A percentile compares a stretch with the other conserved stretches of the same genome.
Conservation (phyloP, 176 grass and related monocot genomes). For the Otatea glauca region DNA sequence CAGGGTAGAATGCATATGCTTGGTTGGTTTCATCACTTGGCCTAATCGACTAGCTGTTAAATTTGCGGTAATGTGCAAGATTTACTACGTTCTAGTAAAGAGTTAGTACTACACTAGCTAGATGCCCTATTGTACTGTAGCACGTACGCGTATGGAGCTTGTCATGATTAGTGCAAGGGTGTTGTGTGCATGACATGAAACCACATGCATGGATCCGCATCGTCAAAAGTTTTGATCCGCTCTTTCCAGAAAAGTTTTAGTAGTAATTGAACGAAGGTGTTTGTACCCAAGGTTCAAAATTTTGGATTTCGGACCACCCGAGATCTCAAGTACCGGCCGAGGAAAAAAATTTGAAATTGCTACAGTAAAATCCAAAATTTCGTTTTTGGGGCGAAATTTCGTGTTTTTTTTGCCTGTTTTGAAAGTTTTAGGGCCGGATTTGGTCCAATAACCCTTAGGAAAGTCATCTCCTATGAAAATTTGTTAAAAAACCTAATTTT, state of each 20-base stretch:
- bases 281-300: too few species aligned
- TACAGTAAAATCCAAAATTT: too few species aligned
- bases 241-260: neutral
- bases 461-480: too few species aligned
- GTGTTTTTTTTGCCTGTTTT: too few species aligned
- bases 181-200: neutral
- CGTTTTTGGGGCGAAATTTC: too few species aligned
- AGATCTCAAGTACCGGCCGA: too few species aligned
- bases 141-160: neutral
- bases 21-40: neutral
- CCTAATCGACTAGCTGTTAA: neutral
- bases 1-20: neutral
- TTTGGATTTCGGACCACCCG: too few species aligned
- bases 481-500: too few species aligned
- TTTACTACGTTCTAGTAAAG: too few species aligned
- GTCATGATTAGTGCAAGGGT: slow-evolving; percentile 14
- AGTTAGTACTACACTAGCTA: neutral
- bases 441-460: too few species aligned
- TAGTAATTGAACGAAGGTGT: neutral
- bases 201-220: slow-evolving; percentile 35
- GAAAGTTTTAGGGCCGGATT: too few species aligned
- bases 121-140: neutral
- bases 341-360: too few species aligned
- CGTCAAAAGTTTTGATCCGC: slow-evolving; percentile 28
- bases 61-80: neutral